Evolutionary conservation across 1,139 yeast species (phyloP).

Genomic region (Zygosaccharomyces pseudobailii): DNA sequence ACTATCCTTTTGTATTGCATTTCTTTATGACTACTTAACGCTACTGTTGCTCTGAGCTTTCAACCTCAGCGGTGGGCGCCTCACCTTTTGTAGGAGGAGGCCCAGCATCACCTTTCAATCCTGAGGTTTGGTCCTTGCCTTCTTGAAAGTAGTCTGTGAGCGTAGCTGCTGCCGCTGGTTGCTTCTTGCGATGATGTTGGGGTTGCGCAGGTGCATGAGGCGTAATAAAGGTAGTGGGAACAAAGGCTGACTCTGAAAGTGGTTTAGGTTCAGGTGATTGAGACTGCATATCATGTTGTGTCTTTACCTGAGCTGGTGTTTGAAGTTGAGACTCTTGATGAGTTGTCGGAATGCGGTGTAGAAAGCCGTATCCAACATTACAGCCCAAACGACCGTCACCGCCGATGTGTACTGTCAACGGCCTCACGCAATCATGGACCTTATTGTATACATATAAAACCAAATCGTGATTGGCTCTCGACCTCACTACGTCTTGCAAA

Average conservation of each 20-base stretch:
- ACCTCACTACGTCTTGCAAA: conserved; percentile 61
- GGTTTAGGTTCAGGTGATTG: conserved; percentile 10
- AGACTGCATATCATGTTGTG: conserved; percentile 4
- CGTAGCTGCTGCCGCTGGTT: conserved; percentile 7
- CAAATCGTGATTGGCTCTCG: conserved; percentile 50
- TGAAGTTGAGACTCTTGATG: background rate
- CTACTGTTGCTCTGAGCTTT: background rate
- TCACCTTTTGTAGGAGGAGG: background rate
- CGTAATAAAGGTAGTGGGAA: conserved; percentile 16
- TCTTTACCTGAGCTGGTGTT: conserved; percentile 2
- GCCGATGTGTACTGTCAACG: conserved; percentile 75
- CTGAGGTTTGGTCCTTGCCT: conserved; percentile 35
- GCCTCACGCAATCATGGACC: conserved; percentile 78
- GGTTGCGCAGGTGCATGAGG: conserved; percentile 13
- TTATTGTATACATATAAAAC: conserved; percentile 80
- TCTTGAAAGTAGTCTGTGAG: conserved; percentile 37
- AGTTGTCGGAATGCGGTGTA: conserved; percentile 67
- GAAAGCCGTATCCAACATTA: conserved; percentile 87
- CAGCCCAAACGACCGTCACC: conserved; percentile 83
- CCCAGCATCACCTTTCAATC: conserved; percentile 8
- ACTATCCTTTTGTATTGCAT: too few species aligned
- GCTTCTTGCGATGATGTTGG: conserved; percentile 10
- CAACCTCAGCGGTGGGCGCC: background rate
- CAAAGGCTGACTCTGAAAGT: conserved; percentile 14
- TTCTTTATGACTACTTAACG: background rate